Conservation (phyloP, 1,139 yeast genomes). For the Hansenula sp. region DNA sequence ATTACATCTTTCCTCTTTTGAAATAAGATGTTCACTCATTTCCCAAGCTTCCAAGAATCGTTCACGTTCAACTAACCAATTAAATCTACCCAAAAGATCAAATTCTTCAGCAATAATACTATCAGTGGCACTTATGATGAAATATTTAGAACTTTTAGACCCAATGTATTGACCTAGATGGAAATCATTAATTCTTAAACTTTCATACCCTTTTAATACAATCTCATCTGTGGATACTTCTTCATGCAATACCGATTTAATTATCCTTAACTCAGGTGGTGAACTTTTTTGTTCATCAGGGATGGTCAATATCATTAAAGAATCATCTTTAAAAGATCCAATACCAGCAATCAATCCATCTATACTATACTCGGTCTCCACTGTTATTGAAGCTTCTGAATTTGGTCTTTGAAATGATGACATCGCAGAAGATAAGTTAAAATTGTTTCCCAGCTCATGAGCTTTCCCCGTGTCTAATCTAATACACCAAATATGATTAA, state of each 20-base stretch:
- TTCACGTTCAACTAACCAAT: slow-evolving; percentile 63
- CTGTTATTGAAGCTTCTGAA: slow-evolving; percentile 51
- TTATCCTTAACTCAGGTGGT: slow-evolving; percentile 69
- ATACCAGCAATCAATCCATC: slow-evolving; percentile 75
- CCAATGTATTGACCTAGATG: slow-evolving; percentile 50
- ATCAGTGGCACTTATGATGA: slow-evolving; percentile 75
- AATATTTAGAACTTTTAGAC: slow-evolving; percentile 41
- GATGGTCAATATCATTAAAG: slow-evolving; percentile 55
- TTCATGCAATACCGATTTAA: slow-evolving; percentile 62
- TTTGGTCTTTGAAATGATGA: slow-evolving; percentile 50
- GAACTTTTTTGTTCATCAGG: slow-evolving; percentile 24
- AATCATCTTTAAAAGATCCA: slow-evolving; percentile 65
- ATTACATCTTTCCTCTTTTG: slow-evolving; percentile 45
- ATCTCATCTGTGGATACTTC: slow-evolving; percentile 84
- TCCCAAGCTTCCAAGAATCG: slow-evolving; percentile 71
- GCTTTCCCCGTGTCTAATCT: too few relatives aligned
- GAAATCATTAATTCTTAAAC: slow-evolving; percentile 77
- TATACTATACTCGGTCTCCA: slow-evolving; percentile 51
- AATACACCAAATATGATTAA: slow-evolving; percentile 71
- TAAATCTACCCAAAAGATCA: slow-evolving; percentile 59
- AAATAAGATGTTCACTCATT: slow-evolving; percentile 55
- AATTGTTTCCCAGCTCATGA: too few relatives aligned
- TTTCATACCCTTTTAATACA: slow-evolving; percentile 52
- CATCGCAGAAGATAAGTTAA: slow-evolving; percentile 59
- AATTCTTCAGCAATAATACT: slow-evolving; percentile 73